Conservation (phyloP, 208 protist genomes). For the Trypanosoma melophagium region DNA sequence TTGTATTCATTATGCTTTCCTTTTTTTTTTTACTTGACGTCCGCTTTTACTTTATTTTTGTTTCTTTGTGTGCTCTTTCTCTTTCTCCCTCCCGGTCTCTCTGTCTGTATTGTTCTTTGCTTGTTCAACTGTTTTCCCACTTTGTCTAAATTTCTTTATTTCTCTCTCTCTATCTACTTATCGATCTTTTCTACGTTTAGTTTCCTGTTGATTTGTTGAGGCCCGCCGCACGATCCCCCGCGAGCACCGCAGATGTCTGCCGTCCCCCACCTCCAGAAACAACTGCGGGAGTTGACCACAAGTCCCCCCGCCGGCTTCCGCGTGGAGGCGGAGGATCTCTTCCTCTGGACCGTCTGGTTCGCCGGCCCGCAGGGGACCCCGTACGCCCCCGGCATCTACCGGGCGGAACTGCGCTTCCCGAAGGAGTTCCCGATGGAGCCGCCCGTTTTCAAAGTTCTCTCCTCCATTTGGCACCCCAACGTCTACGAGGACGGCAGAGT, state of each 20-base stretch:
- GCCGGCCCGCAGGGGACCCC: constrained; percentile 81
- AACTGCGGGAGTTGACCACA: constrained; percentile 85
- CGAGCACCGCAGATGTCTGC: constrained; percentile 51
- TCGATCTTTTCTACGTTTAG: too few species aligned
- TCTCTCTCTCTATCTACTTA: neutral
- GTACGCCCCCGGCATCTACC: constrained; percentile 91
- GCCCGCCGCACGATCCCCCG: too few species aligned
- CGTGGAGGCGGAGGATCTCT: constrained; percentile 90
- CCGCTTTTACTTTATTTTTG: constrained; percentile 12
- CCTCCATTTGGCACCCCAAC: constrained; percentile 98
- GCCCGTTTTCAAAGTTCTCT: constrained; percentile 93
- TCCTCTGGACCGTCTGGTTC: constrained; percentile 92
- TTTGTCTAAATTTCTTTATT: neutral
- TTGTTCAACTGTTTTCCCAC: neutral
- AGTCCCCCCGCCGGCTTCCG: constrained; percentile 92
- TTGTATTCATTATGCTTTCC: constrained; percentile 15
- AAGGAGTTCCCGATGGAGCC: constrained; percentile 96
- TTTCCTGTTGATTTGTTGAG: too few species aligned
- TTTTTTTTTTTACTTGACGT: constrained; percentile 18
- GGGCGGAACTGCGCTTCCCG: constrained; percentile 91
- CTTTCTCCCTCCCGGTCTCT: constrained; percentile 10
- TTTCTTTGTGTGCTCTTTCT: neutral
- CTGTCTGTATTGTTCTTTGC: constrained; percentile 5
- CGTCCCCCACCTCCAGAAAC: constrained; percentile 86
- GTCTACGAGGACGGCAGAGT: constrained; percentile 94